Conservation (phyloP, 2,329 filamentous ascomycete species). For the Fusarium sp. region DNA sequence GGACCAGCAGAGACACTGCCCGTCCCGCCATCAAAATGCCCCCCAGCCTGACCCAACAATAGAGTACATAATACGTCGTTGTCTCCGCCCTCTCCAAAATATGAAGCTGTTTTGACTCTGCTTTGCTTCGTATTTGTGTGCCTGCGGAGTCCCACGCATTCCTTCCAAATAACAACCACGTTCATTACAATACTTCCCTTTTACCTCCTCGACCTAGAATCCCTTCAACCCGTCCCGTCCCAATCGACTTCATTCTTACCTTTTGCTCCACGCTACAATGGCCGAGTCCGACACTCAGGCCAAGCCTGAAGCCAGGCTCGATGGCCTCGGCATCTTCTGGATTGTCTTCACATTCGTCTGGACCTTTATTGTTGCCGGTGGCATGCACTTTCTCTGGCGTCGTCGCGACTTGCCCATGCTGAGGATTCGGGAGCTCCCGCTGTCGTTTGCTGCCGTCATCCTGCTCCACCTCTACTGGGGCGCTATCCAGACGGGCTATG, state of each 20-base stretch:
- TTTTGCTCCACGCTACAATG: constrained; percentile 21
- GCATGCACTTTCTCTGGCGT: constrained; percentile 57
- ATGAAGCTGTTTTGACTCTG: neutral
- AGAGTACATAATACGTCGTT: constrained; percentile 37
- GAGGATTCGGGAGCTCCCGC: constrained; percentile 55
- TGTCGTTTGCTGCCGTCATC: constrained; percentile 57
- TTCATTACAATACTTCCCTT: constrained; percentile 33
- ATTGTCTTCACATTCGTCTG: constrained; percentile 54
- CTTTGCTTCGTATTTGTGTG: neutral
- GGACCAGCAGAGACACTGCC: constrained; percentile 6
- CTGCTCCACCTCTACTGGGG: constrained; percentile 60
- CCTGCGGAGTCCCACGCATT: constrained; percentile 32
- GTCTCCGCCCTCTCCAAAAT: constrained; percentile 18
- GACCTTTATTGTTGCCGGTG: constrained; percentile 55
- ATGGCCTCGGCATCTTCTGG: constrained; percentile 58
- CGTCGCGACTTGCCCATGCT: constrained; percentile 58
- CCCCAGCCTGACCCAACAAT: neutral
- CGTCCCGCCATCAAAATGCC: neutral
- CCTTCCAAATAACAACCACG: constrained; percentile 34
- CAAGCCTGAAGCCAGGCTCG: constrained; percentile 49
- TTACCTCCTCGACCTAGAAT: neutral
- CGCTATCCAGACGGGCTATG: constrained; percentile 56
- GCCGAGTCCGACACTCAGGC: constrained; percentile 34
- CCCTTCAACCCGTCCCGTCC: neutral
- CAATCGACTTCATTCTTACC: neutral